phyloP scores from a whole-genome alignment of 768 basidiomycete species.

The Rhizopogon vinicolor region DNA sequence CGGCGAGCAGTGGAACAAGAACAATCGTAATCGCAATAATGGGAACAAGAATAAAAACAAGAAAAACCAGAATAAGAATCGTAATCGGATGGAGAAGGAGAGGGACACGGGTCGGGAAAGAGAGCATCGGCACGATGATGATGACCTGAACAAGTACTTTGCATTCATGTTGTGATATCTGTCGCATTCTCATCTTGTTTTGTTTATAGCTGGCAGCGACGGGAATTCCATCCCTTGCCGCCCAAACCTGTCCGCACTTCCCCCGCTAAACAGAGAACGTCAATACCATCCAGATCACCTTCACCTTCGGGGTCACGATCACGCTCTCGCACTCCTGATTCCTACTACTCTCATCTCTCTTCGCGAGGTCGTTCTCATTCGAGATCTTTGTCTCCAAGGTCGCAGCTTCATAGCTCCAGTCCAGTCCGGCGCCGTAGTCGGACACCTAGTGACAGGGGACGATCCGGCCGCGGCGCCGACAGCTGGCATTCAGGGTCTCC shows the following conservation, averaged over 20 bases:
- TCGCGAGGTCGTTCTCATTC: conserved; percentile 65
- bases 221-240: conserved; percentile 43
- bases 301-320: conserved; percentile 43
- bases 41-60: conserved; percentile 32
- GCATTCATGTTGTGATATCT: conserved; percentile 4
- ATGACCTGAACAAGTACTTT: conserved; percentile 68
- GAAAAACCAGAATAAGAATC: conserved; percentile 28
- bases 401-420: conserved; percentile 52
- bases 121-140: conserved; percentile 46
- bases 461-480: conserved; percentile 22
- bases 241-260: conserved; percentile 31
- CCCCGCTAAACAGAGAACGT: conserved; percentile 38
- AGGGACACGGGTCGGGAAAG: conserved; percentile 27
- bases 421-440: conserved; percentile 41
- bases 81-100: conserved; percentile 28
- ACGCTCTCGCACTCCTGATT: conserved; percentile 54
- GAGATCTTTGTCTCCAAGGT: conserved; percentile 52
- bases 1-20: conserved; percentile 32
- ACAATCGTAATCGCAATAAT: conserved; percentile 31
- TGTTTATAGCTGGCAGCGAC: conserved; percentile 57
- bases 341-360: conserved; percentile 60
- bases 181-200: conserved; percentile 5
- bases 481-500: conserved; percentile 33
- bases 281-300: neutral
- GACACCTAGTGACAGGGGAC: conserved; percentile 44